Base-by-base conservation (phyloP, 1,284 basidiomycete genomes). In the Tilletia horrida region DNA sequence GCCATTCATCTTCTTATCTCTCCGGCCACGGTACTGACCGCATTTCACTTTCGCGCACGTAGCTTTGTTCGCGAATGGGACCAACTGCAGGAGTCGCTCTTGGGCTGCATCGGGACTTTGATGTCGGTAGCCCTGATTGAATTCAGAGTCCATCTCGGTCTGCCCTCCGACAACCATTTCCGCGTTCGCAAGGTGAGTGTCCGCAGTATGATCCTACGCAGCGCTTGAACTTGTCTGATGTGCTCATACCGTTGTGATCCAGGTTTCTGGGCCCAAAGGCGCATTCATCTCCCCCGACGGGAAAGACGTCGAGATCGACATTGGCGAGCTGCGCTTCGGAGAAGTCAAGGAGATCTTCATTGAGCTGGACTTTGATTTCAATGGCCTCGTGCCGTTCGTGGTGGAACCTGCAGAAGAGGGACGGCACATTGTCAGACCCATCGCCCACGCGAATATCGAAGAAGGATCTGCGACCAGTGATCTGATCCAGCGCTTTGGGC, bases 301-400 rank as follows among this genome's bases (percentile, higher is more conserved):
- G 27, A 89, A 91, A 77, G 89, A 97, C 77, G 92, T 95, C 45
- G 94, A 97, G 81, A 88, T 98, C 65, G 92, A 97, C 74, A 86
- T 98, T n/a, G 90, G 91, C 48, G 93, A 96, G 82, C 62, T 78
- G 45, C 73, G 72, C 62, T 79, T 76, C 55, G 77, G 77, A 25
- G 77, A 79, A 23, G 66, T 66, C 47, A 71, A 70, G 57, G 77
- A 79, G 70, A 64, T 79, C 66, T 69, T 79, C n/a, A 69, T 78
- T 29, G 77, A 79, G 73, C 70, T 79, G 23, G 76, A 78, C 62
- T 64, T 78, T 21, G 75, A 79, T 57, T 68, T 78, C 64, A 67
- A 68, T 3, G 69, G 61, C 11, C 68, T 77, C 6, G 57, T 75
- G 47, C 71, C 76, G 25, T 66, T 63, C 55, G 52, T 68, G 3